phyloP scores from a whole-genome alignment of 129 eudicot species.

The Saposhnikovia divaricata region DNA sequence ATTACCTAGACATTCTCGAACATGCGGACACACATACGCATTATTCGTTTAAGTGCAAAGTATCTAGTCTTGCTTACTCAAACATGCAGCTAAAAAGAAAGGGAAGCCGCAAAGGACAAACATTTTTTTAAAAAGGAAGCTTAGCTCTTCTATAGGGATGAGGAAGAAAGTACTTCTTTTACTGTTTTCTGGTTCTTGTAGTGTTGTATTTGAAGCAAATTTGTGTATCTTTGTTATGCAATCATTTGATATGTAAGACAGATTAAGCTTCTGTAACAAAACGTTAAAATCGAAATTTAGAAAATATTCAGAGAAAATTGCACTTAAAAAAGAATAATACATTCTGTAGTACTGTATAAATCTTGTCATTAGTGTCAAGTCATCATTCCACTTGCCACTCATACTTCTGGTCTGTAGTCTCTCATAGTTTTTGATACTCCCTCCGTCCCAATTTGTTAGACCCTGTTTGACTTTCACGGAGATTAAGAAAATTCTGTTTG shows the following conservation, averaged over 20 bases:
- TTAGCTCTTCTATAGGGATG: background rate
- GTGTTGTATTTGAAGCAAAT: background rate
- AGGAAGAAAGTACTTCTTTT: background rate
- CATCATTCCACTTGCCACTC: conserved; percentile 41
- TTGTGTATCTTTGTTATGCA: background rate
- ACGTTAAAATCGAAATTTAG: background rate
- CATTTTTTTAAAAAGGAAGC: background rate
- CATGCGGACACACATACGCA: background rate
- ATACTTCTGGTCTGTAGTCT: conserved; percentile 11
- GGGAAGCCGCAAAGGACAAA: background rate
- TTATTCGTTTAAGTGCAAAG: background rate
- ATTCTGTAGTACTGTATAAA: conserved; percentile 16
- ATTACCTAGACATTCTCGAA: background rate
- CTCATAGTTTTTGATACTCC: conserved; percentile 8
- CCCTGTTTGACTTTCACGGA: no score
- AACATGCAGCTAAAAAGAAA: background rate
- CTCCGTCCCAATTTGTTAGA: no score
- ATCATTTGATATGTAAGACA: conserved; percentile 3
- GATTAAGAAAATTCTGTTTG: no score
- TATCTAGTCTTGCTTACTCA: background rate
- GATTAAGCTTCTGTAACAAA: background rate
- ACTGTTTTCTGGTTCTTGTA: background rate
- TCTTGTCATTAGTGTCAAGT: conserved; percentile 39
- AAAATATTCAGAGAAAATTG: background rate
- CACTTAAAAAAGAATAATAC: background rate